A percentile compares a stretch with the other conserved stretches of the same genome.
Evolutionary conservation across 768 basidiomycete species (phyloP).

Genomic region (Pleurotus sapidus): DNA sequence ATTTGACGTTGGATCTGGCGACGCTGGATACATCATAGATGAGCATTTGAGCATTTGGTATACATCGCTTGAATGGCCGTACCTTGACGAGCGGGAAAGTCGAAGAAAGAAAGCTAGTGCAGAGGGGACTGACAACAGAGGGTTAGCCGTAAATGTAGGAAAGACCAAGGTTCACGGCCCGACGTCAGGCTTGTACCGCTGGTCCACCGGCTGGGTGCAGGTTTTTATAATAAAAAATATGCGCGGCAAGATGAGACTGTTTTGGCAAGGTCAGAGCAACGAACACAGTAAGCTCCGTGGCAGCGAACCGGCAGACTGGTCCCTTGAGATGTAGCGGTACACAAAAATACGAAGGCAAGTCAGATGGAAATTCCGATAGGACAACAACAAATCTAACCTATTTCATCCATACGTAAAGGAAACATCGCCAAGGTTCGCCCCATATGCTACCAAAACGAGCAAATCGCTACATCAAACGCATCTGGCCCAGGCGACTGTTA

Average conservation of each 20-base stretch:
- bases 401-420: slow-evolving; percentile 6
- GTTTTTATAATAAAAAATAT: slow-evolving; percentile 1
- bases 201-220: slow-evolving; percentile 3
- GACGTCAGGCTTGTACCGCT: slow-evolving; percentile 9
- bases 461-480: background rate
- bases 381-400: background rate
- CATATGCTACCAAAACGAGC: slow-evolving; percentile 6
- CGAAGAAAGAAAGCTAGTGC: too few species aligned
- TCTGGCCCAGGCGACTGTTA: background rate
- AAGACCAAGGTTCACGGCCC: slow-evolving; percentile 18
- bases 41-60: background rate
- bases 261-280: slow-evolving; percentile 9
- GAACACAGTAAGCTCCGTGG: slow-evolving; percentile 1
- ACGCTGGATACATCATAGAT: slow-evolving; percentile 28
- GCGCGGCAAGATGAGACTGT: slow-evolving; percentile 8
- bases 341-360: background rate
- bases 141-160: slow-evolving; percentile 6
- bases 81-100: background rate
- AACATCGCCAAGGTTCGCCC: slow-evolving; percentile 4
- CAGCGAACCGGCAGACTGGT: background rate
- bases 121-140: background rate
- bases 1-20: slow-evolving; percentile 32
- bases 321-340: slow-evolving; percentile 11
- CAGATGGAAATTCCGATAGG: slow-evolving; percentile 13
- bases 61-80: background rate